These are phyloP conservation scores for Paraphysoderma sedebokerense DNA, from an alignment of 371 early-diverging fungal species.

Conservation along the genomic window DNA sequence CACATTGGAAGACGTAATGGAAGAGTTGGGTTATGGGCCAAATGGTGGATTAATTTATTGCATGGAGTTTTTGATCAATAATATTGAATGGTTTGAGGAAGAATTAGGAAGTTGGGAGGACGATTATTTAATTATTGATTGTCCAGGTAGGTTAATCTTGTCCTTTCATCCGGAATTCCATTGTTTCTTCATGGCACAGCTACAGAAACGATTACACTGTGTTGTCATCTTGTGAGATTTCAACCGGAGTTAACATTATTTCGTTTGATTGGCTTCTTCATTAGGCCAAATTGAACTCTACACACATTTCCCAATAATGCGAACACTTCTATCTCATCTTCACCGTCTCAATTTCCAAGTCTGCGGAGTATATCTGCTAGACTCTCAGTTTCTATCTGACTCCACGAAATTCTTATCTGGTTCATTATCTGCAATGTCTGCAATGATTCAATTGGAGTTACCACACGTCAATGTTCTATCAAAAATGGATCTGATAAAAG, in stretches of 20 bases:
- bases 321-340: slow-evolving; percentile 51
- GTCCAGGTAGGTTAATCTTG: slow-evolving; percentile 73
- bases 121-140: slow-evolving; percentile 94
- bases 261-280: slow-evolving; percentile 3
- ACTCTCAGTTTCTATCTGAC: slow-evolving; percentile 78
- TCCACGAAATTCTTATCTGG: slow-evolving; percentile 89
- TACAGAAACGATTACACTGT: too few relatives aligned
- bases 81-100: slow-evolving; percentile 92
- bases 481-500: slow-evolving; percentile 81
- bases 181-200: too few relatives aligned
- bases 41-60: slow-evolving; percentile 97
- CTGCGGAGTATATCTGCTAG: slow-evolving; percentile 86
- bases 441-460: slow-evolving; percentile 90
- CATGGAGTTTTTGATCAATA: slow-evolving; percentile 83
- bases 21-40: slow-evolving; percentile 92
- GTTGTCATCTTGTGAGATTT: too few relatives aligned
- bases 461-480: slow-evolving; percentile 95
- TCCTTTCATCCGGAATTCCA: too few relatives aligned
- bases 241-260: too few relatives aligned
- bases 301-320: slow-evolving; percentile 94
- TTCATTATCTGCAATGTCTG: slow-evolving; percentile 75
- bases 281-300: slow-evolving; percentile 93
- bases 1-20: slow-evolving; percentile 94
- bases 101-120: slow-evolving; percentile 68
- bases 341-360: slow-evolving; percentile 46